phyloP scores from a whole-genome alignment of 2,329 filamentous ascomycete genomes.

The Fusarium guadeloupense region DNA sequence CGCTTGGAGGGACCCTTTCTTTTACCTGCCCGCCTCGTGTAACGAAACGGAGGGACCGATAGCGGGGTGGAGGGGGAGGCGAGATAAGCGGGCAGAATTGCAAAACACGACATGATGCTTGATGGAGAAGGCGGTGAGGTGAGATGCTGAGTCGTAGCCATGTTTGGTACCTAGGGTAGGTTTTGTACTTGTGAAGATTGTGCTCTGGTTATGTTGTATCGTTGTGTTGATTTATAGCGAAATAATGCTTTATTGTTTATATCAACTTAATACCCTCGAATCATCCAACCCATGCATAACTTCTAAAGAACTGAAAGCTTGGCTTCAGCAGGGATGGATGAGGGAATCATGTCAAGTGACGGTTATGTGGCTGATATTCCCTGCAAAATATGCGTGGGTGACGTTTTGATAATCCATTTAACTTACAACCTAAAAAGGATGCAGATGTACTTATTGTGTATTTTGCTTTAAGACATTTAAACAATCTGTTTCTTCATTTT shows the following conservation, averaged over 20 bases:
- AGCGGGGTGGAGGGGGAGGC: constrained; percentile 26
- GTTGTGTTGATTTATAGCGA: too few species aligned
- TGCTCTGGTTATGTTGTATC: too few species aligned
- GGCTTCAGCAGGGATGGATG: constrained; percentile 7
- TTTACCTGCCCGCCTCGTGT: constrained; percentile 8
- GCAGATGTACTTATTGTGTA: constrained; percentile 9
- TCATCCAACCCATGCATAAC: too few species aligned
- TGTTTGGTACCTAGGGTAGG: too few species aligned
- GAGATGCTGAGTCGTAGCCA: neutral
- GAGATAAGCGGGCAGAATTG: constrained; percentile 32
- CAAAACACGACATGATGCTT: neutral
- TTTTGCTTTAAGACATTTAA: neutral
- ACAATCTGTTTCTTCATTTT: neutral
- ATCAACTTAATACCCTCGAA: too few species aligned
- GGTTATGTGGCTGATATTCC: constrained; percentile 23
- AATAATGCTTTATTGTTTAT: too few species aligned
- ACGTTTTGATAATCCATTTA: constrained; percentile 10
- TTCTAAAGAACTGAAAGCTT: neutral
- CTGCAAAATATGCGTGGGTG: constrained; percentile 13
- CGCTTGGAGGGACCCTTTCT: constrained; percentile 21
- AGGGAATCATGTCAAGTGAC: constrained; percentile 17
- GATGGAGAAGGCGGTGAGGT: constrained; percentile 29
- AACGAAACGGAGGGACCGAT: constrained; percentile 27
- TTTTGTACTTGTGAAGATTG: too few species aligned
- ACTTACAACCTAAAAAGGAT: constrained; percentile 30